Conservation (phyloP, 352 stramenopile species). For the Phytophthora citrophthora region DNA sequence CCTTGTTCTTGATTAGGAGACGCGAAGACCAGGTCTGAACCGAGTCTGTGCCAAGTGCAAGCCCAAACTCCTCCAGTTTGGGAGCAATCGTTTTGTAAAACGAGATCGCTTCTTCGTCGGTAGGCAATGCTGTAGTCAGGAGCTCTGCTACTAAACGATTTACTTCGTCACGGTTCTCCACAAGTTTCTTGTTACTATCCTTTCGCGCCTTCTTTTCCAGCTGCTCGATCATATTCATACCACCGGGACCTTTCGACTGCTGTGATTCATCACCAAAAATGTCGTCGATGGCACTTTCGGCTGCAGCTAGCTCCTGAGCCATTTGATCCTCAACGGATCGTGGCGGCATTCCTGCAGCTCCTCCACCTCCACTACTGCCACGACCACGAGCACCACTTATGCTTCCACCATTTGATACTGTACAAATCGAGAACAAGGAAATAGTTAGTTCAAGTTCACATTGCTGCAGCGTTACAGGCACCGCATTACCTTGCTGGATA, state of each 20-base stretch:
- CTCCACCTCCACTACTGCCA: slow-evolving; percentile 22
- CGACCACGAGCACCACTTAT: slow-evolving; percentile 28
- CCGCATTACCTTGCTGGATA: slow-evolving; percentile 74
- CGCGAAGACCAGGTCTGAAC: slow-evolving; percentile 85
- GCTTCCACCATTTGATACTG: slow-evolving; percentile 54
- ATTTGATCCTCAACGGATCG: slow-evolving; percentile 85
- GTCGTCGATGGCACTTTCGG: slow-evolving; percentile 81
- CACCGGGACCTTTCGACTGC: slow-evolving; percentile 61
- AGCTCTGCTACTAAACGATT: slow-evolving; percentile 64
- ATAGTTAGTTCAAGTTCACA: slow-evolving; percentile 7
- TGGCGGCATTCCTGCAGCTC: slow-evolving; percentile 19
- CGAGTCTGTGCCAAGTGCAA: slow-evolving; percentile 70
- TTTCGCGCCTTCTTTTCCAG: slow-evolving; percentile 87
- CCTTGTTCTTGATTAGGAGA: slow-evolving; percentile 90
- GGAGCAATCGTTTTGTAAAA: slow-evolving; percentile 66
- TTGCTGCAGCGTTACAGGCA: neutral
- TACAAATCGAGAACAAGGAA: neutral
- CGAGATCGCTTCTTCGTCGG: slow-evolving; percentile 72
- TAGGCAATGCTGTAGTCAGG: slow-evolving; percentile 50
- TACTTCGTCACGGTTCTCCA: slow-evolving; percentile 72
- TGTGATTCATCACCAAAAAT: slow-evolving; percentile 87
- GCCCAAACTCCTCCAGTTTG: slow-evolving; percentile 69
- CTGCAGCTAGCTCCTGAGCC: slow-evolving; percentile 78
- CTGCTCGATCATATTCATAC: slow-evolving; percentile 90
- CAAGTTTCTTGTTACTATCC: slow-evolving; percentile 89